Percentiles rank a stretch among this genome's conserved stretches.
Conservation (phyloP, 192 early-diverging fungal genomes). For the Backusella sp. region DNA sequence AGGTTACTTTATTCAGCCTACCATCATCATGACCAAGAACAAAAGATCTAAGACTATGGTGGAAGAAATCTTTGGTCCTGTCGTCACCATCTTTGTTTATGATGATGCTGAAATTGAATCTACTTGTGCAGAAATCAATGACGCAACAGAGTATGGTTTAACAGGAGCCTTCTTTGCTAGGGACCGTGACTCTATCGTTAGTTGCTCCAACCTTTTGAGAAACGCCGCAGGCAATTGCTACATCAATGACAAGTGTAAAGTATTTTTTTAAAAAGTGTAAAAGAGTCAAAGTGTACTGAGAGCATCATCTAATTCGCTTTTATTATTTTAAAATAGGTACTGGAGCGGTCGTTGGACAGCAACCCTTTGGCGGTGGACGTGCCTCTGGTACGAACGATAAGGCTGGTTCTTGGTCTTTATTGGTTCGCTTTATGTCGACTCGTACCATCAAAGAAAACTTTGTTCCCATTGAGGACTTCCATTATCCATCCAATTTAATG, state of each 20-base stretch:
- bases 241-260: slow-evolving; percentile 92
- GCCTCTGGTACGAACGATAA: slow-evolving; percentile 98
- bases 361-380: slow-evolving; percentile 94
- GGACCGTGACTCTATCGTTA: slow-evolving; percentile 77
- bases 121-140: slow-evolving; percentile 70
- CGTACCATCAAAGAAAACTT: slow-evolving; percentile 97
- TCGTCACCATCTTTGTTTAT: slow-evolving; percentile 91
- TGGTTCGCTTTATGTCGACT: slow-evolving; percentile 81
- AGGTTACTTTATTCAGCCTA: slow-evolving; percentile 92
- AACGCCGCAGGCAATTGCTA: slow-evolving; percentile 97
- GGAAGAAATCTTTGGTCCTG: slow-evolving; percentile 97
- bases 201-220: slow-evolving; percentile 72
- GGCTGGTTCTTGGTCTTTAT: slow-evolving; percentile 76
- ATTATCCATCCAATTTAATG: slow-evolving; percentile 81
- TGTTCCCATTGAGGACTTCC: slow-evolving; percentile 76
- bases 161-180: slow-evolving; percentile 91
- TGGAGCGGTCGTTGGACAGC: slow-evolving; percentile 96
- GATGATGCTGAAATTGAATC: slow-evolving; percentile 74
- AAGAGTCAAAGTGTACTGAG: background rate
- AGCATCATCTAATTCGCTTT: background rate
- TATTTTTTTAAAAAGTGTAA: background rate
- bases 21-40: slow-evolving; percentile 84
- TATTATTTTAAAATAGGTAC: slow-evolving; percentile 43
- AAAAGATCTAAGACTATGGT: slow-evolving; percentile 79
- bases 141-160: slow-evolving; percentile 85